A percentile compares a stretch with the other conserved stretches of the same genome.
phyloP scores from a whole-genome alignment of 1,139 yeast genomes.

The Meyerozyma athensensis region DNA sequence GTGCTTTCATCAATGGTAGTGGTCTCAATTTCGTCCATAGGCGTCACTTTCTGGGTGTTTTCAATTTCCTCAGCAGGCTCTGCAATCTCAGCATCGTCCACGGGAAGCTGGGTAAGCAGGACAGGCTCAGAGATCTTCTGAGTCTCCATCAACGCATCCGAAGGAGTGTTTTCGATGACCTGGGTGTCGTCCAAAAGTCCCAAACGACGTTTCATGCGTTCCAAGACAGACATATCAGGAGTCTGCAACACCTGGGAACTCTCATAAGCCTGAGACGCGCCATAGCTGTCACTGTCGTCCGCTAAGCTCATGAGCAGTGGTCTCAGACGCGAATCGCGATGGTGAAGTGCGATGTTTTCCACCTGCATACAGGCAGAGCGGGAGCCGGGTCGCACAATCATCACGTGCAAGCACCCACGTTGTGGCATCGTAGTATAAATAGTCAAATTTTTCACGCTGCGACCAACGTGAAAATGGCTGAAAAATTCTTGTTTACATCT shows the following conservation, averaged over 20 bases:
- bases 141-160: background rate
- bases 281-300: background rate
- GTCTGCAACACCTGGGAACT: background rate
- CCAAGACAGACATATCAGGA: constrained; percentile 3
- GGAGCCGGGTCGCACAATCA: background rate
- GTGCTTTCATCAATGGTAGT: too few species aligned
- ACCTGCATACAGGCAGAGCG: too few species aligned
- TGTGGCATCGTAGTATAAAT: constrained; percentile 3
- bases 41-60: constrained; percentile 4
- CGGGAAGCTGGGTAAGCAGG: constrained; percentile 13
- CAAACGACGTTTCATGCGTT: constrained; percentile 3
- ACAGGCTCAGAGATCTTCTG: background rate
- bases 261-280: background rate
- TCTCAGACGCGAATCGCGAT: background rate
- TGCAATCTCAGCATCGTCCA: constrained; percentile 11
- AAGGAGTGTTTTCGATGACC: background rate
- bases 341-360: background rate
- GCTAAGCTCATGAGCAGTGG: background rate
- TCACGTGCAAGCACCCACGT: constrained; percentile 3
- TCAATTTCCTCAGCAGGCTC: background rate
- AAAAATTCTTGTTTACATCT: constrained; percentile 77
- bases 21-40: constrained; percentile 5
- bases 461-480: constrained; percentile 19
- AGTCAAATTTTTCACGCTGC: background rate
- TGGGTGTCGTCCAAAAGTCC: constrained; percentile 1